Base-by-base conservation (phyloP, 805 yeast species). In the Lachancea thermotolerans region DNA sequence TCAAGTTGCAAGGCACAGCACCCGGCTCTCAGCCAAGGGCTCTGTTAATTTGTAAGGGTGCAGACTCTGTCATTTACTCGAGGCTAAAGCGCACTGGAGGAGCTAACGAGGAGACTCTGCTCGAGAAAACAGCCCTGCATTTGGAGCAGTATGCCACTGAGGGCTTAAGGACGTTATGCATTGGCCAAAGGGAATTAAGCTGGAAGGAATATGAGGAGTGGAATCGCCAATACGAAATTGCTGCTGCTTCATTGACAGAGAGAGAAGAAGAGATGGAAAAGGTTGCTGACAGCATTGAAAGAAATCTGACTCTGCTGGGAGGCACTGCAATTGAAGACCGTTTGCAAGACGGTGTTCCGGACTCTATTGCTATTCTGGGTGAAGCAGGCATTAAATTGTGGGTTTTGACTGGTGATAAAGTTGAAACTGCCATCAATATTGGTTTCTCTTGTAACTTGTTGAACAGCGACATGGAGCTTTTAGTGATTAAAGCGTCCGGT, bases 291-390 rank as follows among this genome's bases (percentile, higher is more conserved):
- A 73, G 78, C 3, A 79, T 85, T 49, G 95, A 85, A 62, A 69
- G 77, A 37, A 81, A 81, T 35, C 68, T 85, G 54, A 71, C 70
- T 12, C 66, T 85, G 43, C 64, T 85, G 18, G 95, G 95, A 56
- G 93, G 93, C 51, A 85, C 95, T 35, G 93, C 93, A 29, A 85
- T 85, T 62, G 95, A 85, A 62, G 95, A 85, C 69, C 72, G 89
- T 60, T 67, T 85, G 49, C 95, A 85, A 64, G 88, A 82, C 55
- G 93, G 93, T 67, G 95, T 85, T 44, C 91, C 93, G 2, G 93
- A 84, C 54, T 76, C 91, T 12, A 85, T 85, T 57, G 77, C 81
- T 7, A 60, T 79, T 5, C 68, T 85, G 45, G 84, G 77, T 12
- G 71, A 78, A 51, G 93, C 93, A 7, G 93, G 95, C 60, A 82